Percentiles rank a stretch among this genome's conserved stretches.
Conservation (phyloP, 805 yeast genomes). For the Komagataella mondaviorum region DNA sequence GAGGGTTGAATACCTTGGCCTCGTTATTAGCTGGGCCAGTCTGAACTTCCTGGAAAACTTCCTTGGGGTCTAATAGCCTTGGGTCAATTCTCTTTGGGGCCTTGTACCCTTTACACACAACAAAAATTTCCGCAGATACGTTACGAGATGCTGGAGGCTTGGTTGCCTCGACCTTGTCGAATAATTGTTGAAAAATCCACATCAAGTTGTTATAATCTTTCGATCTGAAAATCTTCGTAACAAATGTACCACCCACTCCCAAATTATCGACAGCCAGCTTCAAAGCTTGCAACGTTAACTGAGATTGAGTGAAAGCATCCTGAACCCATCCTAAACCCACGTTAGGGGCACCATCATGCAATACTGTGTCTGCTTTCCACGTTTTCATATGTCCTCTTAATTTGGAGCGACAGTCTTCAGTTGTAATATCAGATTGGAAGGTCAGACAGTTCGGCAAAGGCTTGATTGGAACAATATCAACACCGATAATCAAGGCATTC, state of each 20-base stretch:
- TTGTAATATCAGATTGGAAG: constrained; percentile 93
- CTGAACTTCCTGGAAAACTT: constrained; percentile 86
- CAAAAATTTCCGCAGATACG: constrained; percentile 98
- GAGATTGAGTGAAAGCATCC: constrained; percentile 98
- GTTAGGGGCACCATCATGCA: constrained; percentile 99
- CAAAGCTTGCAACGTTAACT: constrained; percentile 84
- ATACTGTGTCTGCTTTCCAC: constrained; percentile 96
- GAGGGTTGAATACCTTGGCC: constrained; percentile 91
- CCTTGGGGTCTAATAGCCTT: constrained; percentile 77
- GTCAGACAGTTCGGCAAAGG: constrained; percentile 92
- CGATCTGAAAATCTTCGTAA: constrained; percentile 96
- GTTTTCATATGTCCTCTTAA: constrained; percentile 94
- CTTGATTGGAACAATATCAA: constrained; percentile 96
- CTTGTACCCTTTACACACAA: constrained; percentile 89
- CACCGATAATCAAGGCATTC: constrained; percentile 90
- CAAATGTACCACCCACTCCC: constrained; percentile 85
- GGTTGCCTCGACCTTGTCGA: constrained; percentile 95
- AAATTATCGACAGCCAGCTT: constrained; percentile 90
- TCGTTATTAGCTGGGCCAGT: constrained; percentile 69
- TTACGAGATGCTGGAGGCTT: constrained; percentile 98
- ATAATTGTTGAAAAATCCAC: constrained; percentile 96
- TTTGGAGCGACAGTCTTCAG: constrained; percentile 93
- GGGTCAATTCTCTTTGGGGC: constrained; percentile 96
- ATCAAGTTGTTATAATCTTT: constrained; percentile 92
- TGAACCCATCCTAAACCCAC: constrained; percentile 99